Base-by-base conservation (phyloP, 352 stramenopile species). In the Thraustochytrium striatum region DNA sequence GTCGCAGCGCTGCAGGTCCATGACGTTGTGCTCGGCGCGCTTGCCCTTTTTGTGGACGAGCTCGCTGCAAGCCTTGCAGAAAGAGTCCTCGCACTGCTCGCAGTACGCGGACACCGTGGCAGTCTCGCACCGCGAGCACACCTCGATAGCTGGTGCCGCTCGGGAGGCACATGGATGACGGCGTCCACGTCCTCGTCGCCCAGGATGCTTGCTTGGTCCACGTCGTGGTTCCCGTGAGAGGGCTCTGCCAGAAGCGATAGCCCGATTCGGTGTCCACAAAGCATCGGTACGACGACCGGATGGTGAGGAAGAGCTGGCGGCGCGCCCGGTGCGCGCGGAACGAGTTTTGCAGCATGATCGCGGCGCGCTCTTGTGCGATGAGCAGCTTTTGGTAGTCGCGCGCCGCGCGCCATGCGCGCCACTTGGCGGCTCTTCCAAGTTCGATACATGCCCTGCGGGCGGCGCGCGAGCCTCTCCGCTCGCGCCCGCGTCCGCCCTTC, bases 301-400 rank as follows among this genome's bases (percentile, higher is more conserved):
- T 61, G 30, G 30, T 30, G 0, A 70, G 8, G n/a, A 75, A 68
- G n/a, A 75, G 11, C 8, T 30, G 32, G 19, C 36, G 44, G 9
- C 65, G 28, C 35, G 65, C 65, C 32, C n/a, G 32, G 52, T 75
- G 39, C 32, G 38, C 7, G 5, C 65, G 65, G 41, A 39, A 75
- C 3, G 39, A 9, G 2, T 3, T 9, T 32, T 75, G 65, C 1
- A 75, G 61, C 7, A 25, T 19, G 0, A 5, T 1, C 1, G n/a
- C 65, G 0, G 44, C 44, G 9, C 36, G 11, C 9, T 30, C 39
- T 30, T 75, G 65, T 9, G 44, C 30, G 5, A 16, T 30, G 13
- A 75, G 65, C 44, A 75, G 50, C 9, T 30, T 28, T 32, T 75
- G 65, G 30, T 75, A 75, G 21, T 75, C 65, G 7, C 65, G 39